These are phyloP conservation scores for Apiosordaria backusii DNA, from an alignment of 495 filamentous ascomycete genomes.

Conservation along the genomic window DNA sequence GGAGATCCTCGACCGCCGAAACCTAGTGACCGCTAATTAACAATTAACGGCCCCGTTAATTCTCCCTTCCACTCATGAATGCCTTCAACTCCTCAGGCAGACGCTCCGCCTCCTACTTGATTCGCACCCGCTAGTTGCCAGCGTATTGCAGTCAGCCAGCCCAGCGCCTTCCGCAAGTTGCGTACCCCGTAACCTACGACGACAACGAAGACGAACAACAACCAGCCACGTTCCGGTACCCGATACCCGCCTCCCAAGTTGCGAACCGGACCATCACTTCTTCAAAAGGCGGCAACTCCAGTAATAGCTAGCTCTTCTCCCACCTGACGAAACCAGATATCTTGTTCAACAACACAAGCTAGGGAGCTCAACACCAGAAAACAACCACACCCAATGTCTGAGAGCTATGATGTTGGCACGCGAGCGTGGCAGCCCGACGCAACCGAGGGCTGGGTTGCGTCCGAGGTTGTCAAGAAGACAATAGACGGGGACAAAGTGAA, in stretches of 20 bases:
- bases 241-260: not conserved
- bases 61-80: constrained; percentile 16
- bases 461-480: constrained; percentile 85
- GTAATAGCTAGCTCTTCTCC: constrained; percentile 29
- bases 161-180: not conserved
- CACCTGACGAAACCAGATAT: not conserved
- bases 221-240: not conserved
- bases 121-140: constrained; percentile 1
- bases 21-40: constrained; percentile 14
- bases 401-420: constrained; percentile 95
- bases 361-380: constrained; percentile 8
- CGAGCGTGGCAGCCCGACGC: constrained; percentile 96
- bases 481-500: constrained; percentile 80
- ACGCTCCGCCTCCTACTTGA: constrained; percentile 13
- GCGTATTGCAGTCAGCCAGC: constrained; percentile 8
- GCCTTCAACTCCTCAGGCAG: constrained; percentile 11
- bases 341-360: not conserved
- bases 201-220: not conserved
- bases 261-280: constrained; percentile 3
- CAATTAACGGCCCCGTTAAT: constrained; percentile 8
- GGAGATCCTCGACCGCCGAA: constrained; percentile 14
- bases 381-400: constrained; percentile 65
- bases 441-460: constrained; percentile 94
- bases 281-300: constrained; percentile 14
- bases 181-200: not conserved